Conservation (phyloP, 257 asterid species). For the Fraxinus quadrangulata region DNA sequence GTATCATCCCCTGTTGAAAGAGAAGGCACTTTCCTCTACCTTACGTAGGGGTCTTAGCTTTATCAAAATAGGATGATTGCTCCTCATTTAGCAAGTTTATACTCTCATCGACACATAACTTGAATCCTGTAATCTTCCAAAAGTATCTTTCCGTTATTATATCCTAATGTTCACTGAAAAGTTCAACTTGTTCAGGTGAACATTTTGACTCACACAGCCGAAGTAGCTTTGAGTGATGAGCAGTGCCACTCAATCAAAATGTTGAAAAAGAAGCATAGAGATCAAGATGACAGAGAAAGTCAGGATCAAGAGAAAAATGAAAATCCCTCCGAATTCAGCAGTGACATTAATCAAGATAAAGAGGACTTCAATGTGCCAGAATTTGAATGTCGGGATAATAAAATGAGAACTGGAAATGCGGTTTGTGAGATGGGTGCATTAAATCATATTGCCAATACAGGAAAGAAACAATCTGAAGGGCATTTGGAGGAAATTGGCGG, state of each 20-base stretch:
- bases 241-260: conserved; percentile 56
- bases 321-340: background rate
- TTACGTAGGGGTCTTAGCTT: too few relatives aligned
- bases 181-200: conserved; percentile 60
- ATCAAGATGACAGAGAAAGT: conserved; percentile 67
- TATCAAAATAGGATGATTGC: too few relatives aligned
- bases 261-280: conserved; percentile 69
- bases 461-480: conserved; percentile 11
- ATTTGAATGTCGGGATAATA: background rate
- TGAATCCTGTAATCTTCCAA: too few relatives aligned
- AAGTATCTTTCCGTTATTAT: background rate
- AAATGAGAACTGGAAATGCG: conserved; percentile 2
- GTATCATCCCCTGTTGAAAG: too few relatives aligned
- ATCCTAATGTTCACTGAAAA: background rate
- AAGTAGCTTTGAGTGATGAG: conserved; percentile 53
- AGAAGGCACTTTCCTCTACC: too few relatives aligned
- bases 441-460: background rate
- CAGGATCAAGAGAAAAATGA: conserved; percentile 21
- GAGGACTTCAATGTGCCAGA: conserved; percentile 1
- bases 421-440: conserved; percentile 2
- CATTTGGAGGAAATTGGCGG: conserved; percentile 45
- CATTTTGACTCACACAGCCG: conserved; percentile 84
- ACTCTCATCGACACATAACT: too few relatives aligned
- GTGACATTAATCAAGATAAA: background rate
- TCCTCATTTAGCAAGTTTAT: too few relatives aligned